Conservation (phyloP, 2,329 filamentous ascomycete species). For the Verticillium albo-atrum region DNA sequence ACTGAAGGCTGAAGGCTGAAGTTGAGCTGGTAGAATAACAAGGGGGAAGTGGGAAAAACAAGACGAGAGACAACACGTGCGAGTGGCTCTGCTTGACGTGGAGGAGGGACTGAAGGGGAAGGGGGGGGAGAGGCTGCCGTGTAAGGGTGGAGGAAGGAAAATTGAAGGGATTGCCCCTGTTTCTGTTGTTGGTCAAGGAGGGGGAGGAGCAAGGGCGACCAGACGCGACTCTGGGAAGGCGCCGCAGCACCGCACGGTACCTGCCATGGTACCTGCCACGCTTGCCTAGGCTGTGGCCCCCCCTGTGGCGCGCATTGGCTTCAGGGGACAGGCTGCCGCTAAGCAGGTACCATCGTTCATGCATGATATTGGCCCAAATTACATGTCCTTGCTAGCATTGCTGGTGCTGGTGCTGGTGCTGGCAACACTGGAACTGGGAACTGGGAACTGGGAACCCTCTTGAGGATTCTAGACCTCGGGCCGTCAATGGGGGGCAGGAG, state of each 20-base stretch:
- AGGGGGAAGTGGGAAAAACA: slow-evolving; percentile 1
- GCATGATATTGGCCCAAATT: not conserved
- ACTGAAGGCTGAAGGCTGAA: not conserved
- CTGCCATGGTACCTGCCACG: not conserved
- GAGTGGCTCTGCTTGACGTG: not conserved
- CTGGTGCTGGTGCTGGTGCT: too few relatives aligned
- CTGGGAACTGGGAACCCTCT: not conserved
- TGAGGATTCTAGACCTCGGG: not conserved
- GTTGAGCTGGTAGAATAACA: not conserved
- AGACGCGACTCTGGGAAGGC: not conserved
- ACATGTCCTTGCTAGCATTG: not conserved
- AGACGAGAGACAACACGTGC: slow-evolving; percentile 1
- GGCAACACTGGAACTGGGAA: too few relatives aligned
- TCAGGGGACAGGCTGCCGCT: not conserved
- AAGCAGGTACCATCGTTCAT: not conserved
- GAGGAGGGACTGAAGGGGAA: not conserved
- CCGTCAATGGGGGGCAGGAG: not conserved
- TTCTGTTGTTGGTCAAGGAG: not conserved
- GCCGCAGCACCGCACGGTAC: not conserved
- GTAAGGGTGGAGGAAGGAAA: slow-evolving; percentile 2
- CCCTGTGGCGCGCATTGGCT: not conserved
- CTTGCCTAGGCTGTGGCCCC: not conserved
- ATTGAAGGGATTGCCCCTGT: slow-evolving; percentile 4
- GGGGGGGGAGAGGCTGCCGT: not conserved
- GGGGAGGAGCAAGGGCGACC: not conserved